phyloP scores from a whole-genome alignment of 768 basidiomycete genomes.

The Boletus pseudo-olivaceus region DNA sequence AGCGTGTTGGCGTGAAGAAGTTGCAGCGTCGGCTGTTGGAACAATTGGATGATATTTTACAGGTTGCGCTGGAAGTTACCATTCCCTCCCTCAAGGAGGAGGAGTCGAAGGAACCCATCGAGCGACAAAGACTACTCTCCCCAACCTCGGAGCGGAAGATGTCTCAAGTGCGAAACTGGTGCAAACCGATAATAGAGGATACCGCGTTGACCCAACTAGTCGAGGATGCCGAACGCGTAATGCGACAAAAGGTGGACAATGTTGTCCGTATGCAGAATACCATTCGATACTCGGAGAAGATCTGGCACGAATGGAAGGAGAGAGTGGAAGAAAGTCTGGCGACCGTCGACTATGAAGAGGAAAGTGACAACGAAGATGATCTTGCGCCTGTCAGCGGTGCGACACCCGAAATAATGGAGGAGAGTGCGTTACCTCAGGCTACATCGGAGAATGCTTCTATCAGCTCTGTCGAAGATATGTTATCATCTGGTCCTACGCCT shows the following conservation, averaged over 20 bases:
- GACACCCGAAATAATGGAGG: constrained; percentile 24
- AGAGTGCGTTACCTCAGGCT: constrained; percentile 7
- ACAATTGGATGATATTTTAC: constrained; percentile 82
- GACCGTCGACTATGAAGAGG: constrained; percentile 54
- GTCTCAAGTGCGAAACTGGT: constrained; percentile 80
- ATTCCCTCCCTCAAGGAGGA: constrained; percentile 90
- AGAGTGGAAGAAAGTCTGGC: constrained; percentile 69
- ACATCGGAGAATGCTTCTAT: constrained; percentile 17
- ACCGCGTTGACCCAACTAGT: constrained; percentile 77
- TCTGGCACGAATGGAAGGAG: constrained; percentile 96
- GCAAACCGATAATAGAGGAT: constrained; percentile 81
- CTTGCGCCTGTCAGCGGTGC: constrained; percentile 31
- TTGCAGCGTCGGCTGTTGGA: constrained; percentile 78
- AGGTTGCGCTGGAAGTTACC: constrained; percentile 74
- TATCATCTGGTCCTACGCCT: constrained; percentile 65
- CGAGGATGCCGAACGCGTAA: constrained; percentile 83
- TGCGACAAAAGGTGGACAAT: constrained; percentile 91
- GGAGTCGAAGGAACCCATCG: constrained; percentile 86
- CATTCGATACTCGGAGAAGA: constrained; percentile 94
- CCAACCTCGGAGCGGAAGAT: constrained; percentile 88
- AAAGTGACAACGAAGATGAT: constrained; percentile 42
- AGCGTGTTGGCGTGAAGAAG: constrained; percentile 75
- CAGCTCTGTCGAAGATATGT: constrained; percentile 24
- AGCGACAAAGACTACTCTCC: constrained; percentile 86
- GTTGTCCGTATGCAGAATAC: constrained; percentile 97